Evolutionary conservation across 176 grass and related monocot species (phyloP).

Genomic region (Alloteropsis semialata): DNA sequence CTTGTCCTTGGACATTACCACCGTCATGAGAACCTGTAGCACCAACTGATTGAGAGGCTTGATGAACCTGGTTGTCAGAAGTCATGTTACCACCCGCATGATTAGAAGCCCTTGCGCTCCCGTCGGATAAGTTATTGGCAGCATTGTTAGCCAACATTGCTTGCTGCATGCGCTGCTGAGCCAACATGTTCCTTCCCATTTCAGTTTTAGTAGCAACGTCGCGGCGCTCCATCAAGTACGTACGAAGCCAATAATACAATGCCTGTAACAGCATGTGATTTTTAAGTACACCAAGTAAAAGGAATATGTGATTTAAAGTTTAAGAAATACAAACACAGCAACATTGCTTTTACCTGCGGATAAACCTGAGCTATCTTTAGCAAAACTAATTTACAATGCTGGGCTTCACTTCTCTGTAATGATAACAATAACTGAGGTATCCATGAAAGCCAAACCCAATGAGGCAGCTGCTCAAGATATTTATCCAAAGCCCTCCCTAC

Average conservation of each 20-base stretch:
- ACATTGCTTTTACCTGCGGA: slow-evolving; percentile 68
- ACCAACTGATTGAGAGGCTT: slow-evolving; percentile 52
- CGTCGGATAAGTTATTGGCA: slow-evolving; percentile 50
- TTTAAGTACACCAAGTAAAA: slow-evolving; percentile 4
- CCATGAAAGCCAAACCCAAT: slow-evolving; percentile 99
- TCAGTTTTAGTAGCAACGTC: slow-evolving; percentile 97
- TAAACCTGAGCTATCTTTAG: slow-evolving; percentile 97
- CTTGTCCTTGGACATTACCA: slow-evolving; percentile 69
- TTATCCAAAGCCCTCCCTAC: slow-evolving; percentile 90
- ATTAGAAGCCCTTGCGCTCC: slow-evolving; percentile 34
- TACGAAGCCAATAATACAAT: slow-evolving; percentile 98
- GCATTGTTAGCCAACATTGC: slow-evolving; percentile 68
- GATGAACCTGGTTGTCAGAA: slow-evolving; percentile 67
- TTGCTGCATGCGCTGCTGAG: slow-evolving; percentile 94
- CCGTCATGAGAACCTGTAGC: slow-evolving; percentile 71
- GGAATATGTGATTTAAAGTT: slow-evolving; percentile 17
- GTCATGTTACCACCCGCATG: slow-evolving; percentile 45
- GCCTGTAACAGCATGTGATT: slow-evolving; percentile 54
- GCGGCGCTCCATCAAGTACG: slow-evolving; percentile 95
- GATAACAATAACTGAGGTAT: slow-evolving; percentile 96
- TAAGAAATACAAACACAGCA: slow-evolving; percentile 4
- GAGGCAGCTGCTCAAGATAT: slow-evolving; percentile 95
- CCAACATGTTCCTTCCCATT: slow-evolving; percentile 74
- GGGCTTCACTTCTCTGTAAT: slow-evolving; percentile 86
- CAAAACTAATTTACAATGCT: slow-evolving; percentile 96